Evolutionary conservation across 257 asterid species (phyloP), one percentile per base, ranked within the genome.

Genomic region (Solanum gracilifrons): DNA sequence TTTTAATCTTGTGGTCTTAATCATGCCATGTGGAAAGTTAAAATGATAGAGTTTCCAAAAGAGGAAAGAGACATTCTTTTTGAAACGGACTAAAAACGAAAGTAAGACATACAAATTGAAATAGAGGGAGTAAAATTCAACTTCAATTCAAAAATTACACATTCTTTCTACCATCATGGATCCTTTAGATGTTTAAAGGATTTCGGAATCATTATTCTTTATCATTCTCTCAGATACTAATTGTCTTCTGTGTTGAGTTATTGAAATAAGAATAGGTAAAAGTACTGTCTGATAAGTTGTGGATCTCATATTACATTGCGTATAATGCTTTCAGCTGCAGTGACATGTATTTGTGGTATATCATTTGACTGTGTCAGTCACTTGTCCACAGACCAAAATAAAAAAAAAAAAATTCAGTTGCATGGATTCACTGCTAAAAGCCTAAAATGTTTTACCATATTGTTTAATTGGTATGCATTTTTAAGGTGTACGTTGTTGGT

Each of bases 401-500:
- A 48, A 15, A 51, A 51, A 16, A 5, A 51, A 51, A 16, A 46
- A 46, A 46, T 13, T 51, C 62, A 51, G 62, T 20, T 6, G 25
- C 64, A 55, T 55, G n/a, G 64, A 55, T 55, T 55, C 64, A 55
- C 64, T 20, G n/a, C 11, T 18, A 55, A 55, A 55, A 55, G 11
- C 64, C 64, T 55, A 55, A 55, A 55, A 55, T 55, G 64, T 55
- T 51, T 51, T 51, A 20, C 10, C 64, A 55, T 55, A 18, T 55
- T 73, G 84, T 86, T 46, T 27, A 86, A 88, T 87, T 90, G 69
- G 91, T 75, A 32, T 33, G 83, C 33, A 29, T 33, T 88, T 66
- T 88, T 82, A 88, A 95, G 99, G 99, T 95, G 76, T 97, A 97
- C 86, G 99, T 97, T 77, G 92, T 97, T 87, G 99, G 99, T 64